Base-by-base conservation (phyloP, 2,329 filamentous ascomycete genomes). In the Claviceps monticola region DNA sequence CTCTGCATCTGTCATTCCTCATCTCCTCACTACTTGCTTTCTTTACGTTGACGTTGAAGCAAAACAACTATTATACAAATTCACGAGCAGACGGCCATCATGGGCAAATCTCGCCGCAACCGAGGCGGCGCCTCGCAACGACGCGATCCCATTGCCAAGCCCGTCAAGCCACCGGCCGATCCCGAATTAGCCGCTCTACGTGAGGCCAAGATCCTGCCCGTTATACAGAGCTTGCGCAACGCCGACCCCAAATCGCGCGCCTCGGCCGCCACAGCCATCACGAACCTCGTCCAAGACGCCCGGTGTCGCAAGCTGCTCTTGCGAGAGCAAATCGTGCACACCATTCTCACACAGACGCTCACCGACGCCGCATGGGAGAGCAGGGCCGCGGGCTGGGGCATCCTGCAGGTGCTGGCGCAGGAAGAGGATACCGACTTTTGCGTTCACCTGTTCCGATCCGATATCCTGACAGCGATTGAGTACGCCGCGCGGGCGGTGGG, bases 361-460 rank as follows among this genome's bases (percentile, higher is more conserved):
- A 80, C 79, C 23, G 82, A 86, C 60, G 68, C 74, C 39, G 78
- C 73, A 53, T 68, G 83, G 50, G 80, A 84, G 65, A 80, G 79
- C 58, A 73, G 78, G 47, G 77, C 80, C 44, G 78, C 80, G 19
- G 82, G 80, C n/a, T 86, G 82, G 82, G 75, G 77, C 13, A 82
- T 84, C 56, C 67, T 86, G 50, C 73, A 75, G 56, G 74, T 79
- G 43, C 69, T 86, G 50, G 77, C 75, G 2, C 69, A 77, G 55
- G 76, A 83, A 60, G 82, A 85, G 62, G 81, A 83, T 58, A 69
- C 75, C 13, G 82, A 84, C 59, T 84, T 85, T 54, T 82, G 79
- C 56, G 68, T 85, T 19, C 80, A 85, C 57, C 63, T 86, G 53
- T 84, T 75, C 59, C 70, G 82, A 44, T 68, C 77, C 29, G 81